These are phyloP conservation scores for Neonothopanus nambi DNA, from an alignment of 1,284 basidiomycete species.

Conservation along the genomic window DNA sequence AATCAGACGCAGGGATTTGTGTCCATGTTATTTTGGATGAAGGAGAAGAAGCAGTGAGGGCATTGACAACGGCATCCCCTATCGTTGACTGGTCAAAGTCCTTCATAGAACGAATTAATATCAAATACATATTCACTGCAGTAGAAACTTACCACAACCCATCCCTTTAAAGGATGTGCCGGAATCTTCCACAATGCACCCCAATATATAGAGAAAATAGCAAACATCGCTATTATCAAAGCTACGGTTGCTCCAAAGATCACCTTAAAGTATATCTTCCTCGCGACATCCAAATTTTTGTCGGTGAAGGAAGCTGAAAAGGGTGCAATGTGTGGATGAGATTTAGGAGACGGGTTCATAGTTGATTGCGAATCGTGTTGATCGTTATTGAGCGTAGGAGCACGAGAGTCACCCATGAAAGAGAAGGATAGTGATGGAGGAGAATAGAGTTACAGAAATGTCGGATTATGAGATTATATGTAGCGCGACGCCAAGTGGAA, in stretches of 20 bases:
- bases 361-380: background rate
- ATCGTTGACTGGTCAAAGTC: conserved; percentile 54
- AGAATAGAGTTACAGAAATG: background rate
- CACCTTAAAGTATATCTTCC: conserved; percentile 37
- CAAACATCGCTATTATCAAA: conserved; percentile 38
- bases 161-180: conserved; percentile 35
- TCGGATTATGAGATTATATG: background rate
- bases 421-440: background rate
- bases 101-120: conserved; percentile 27
- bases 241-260: conserved; percentile 32
- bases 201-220: conserved; percentile 49
- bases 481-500: background rate
- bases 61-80: conserved; percentile 40
- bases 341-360: background rate
- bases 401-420: background rate
- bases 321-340: conserved; percentile 5
- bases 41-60: conserved; percentile 29
- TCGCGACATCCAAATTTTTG: conserved; percentile 22
- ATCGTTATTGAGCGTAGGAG: background rate
- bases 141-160: conserved; percentile 39
- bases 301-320: conserved; percentile 19
- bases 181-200: conserved; percentile 47
- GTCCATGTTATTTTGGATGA: conserved; percentile 38
- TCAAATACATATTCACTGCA: background rate
- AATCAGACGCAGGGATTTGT: conserved; percentile 37